Evolutionary conservation across 2,329 filamentous ascomycete genomes (phyloP), one percentile per base, ranked within the genome.

Genomic region (Teratosphaeria zuluensis): DNA sequence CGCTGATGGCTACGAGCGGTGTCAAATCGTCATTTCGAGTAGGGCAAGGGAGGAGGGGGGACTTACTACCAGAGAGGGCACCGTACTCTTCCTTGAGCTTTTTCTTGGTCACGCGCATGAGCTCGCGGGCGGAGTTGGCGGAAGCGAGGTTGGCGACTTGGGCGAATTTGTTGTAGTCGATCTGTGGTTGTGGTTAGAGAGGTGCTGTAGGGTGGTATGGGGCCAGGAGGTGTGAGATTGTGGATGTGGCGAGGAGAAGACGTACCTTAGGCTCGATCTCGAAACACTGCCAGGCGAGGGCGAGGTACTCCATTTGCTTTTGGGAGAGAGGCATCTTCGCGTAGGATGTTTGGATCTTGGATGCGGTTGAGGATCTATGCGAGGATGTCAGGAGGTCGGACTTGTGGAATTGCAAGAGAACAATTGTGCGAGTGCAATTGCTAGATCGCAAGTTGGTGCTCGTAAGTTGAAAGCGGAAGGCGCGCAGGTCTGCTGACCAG

Each of bases 91-190:
- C 60, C 35, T 65, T 66, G 33, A 71, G 61, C 55, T 71, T 72
- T 56, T 70, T 71, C 62, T 71, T 72, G 52, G 68, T 69, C 8
- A 69, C 64, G 59, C 70, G 69, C 63, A 72, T 63, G 58, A 69
- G 63, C 60, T 72, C 70, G 58, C 67, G 64, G 46, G 69, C 70
- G 32, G 64, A 69, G 54, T 57, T 53, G 52, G 64, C 58, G 46
- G 63, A 61, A 33, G 63, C 63, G 61, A 69, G 66, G 59, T 63
- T 62, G 51, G 68, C 65, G 60, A 71, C 59, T 28, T 56, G 28
- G 59, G 60, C 59, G 65, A 72, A 70, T 60, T 69, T 69, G 31
- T 64, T 63, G 61, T 67, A 72, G 65, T 72, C 67, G 66, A 72
- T 68, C 69, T 72, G 58, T 35, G 19, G 19, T 48, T 53, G 31